Evolutionary conservation across 225 moss, liverwort and hornwort species (phyloP), one percentile per base, ranked within the genome.

Genomic region (Polytrichum formosum): DNA sequence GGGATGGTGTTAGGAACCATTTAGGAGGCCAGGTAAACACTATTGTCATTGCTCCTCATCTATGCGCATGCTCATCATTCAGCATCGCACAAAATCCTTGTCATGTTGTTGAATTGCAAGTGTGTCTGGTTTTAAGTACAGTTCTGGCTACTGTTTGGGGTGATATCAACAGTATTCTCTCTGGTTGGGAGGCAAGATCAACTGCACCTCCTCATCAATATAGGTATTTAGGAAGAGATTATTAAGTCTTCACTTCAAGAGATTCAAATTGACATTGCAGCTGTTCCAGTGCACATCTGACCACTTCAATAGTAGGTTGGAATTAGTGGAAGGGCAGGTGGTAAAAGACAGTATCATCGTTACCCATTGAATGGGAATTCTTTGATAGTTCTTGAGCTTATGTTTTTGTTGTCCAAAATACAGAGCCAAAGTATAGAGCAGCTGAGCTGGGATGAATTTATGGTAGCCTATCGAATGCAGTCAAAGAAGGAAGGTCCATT

Each of bases 381-480:
- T 46, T 46, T 46, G 46, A 46, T 46, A 37, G 10, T 37, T 37
- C 2, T 37, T 10, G 46, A 13, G 4, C 13, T 46, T 46, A 46
- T 46, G 13, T 46, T 46, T 13, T 13, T 46, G 46, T 16, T 46
- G 13, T 46, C 46, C 46, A 16, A 46, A 55, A 30, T 67, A 78
- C 74, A 87, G 84, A 83, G 78, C 22, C 55, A 23, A 53, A 79
- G 68, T n/a, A 84, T 81, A 19, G 87, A 84, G 67, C 83, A 81
- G 22, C 72, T 68, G 66, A 87, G 79, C 77, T 87, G 87, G 87
- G 87, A 87, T 63, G 79, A 87, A 18, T 87, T 84, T 26, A 81
- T 87, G 27, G 68, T 67, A 1, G 81, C 76, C 1, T 87, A 84
- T 46, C 81, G 87, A 59, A 77, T 84, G 84, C 81, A 87, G 63